Conservation (phyloP, 2,329 filamentous ascomycete genomes). For the Phialocephala sp. region DNA sequence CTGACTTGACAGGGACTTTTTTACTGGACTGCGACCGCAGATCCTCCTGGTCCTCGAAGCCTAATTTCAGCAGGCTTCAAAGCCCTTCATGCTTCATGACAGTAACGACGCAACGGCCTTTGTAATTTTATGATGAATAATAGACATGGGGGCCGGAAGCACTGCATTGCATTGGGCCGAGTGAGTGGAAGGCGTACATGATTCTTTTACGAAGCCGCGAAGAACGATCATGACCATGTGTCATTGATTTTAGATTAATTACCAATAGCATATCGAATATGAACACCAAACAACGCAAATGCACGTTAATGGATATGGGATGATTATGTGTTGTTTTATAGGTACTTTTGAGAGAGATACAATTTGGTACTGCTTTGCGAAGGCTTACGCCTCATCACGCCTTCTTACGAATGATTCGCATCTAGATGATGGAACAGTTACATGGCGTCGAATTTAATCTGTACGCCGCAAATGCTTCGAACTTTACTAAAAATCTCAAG, state of each 20-base stretch:
- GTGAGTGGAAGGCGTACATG: neutral
- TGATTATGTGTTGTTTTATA: neutral
- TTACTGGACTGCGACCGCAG: slow-evolving; percentile 81
- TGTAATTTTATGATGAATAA: slow-evolving; percentile 23
- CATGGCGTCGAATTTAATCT: no score
- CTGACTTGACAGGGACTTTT: slow-evolving; percentile 66
- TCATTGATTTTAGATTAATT: slow-evolving; percentile 4
- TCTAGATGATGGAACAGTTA: no score
- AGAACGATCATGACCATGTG: neutral
- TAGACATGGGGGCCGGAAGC: neutral
- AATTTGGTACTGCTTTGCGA: neutral
- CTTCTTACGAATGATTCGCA: no score
- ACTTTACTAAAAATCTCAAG: no score
- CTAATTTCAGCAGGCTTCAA: slow-evolving; percentile 64
- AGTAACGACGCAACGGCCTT: slow-evolving; percentile 4
- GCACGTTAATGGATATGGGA: slow-evolving; percentile 4
- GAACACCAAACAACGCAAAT: neutral
- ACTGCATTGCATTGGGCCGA: neutral
- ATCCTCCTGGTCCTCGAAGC: slow-evolving; percentile 64
- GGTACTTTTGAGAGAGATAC: neutral
- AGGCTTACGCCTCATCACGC: no score
- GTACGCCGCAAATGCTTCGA: no score
- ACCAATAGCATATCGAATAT: neutral
- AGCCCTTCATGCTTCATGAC: slow-evolving; percentile 52
- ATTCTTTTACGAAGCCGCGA: neutral